These are phyloP conservation scores for Pythium aquatile DNA, from an alignment of 352 stramenopile genomes.

Conservation along the genomic window DNA sequence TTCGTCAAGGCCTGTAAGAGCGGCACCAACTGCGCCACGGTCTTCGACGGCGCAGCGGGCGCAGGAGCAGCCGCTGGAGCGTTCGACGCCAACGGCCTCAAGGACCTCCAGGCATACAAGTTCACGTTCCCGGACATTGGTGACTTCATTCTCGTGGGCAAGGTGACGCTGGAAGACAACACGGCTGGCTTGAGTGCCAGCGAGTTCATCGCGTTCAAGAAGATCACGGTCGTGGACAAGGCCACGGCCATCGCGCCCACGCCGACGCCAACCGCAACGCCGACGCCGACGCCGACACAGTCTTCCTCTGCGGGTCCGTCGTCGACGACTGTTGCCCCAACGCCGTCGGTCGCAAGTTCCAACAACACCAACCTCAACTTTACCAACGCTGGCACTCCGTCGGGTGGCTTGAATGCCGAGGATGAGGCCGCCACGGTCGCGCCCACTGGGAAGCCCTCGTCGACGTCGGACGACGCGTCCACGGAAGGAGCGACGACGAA, in stretches of 20 bases:
- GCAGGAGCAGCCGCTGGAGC: conserved; percentile 33
- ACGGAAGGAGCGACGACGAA: conserved; percentile 17
- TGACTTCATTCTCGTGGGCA: conserved; percentile 65
- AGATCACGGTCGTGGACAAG: conserved; percentile 57
- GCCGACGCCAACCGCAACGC: conserved; percentile 14
- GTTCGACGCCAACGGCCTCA: conserved; percentile 45
- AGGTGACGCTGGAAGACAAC: conserved; percentile 52
- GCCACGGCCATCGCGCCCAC: conserved; percentile 36
- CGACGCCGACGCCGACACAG: conserved; percentile 17
- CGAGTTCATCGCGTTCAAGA: conserved; percentile 71
- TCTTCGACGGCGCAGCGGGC: conserved; percentile 41
- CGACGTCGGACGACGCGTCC: conserved; percentile 1
- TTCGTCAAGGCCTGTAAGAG: conserved; percentile 57
- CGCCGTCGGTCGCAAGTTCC: conserved; percentile 6
- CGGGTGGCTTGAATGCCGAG: not conserved
- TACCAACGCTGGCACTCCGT: not conserved
- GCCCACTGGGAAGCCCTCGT: not conserved
- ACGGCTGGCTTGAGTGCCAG: conserved; percentile 44
- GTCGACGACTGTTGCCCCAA: conserved; percentile 19
- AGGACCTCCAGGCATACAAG: conserved; percentile 43
- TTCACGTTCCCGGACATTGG: conserved; percentile 51
- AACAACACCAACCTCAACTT: conserved; percentile 12
- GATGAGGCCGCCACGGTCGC: conserved; percentile 14
- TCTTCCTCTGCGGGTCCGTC: conserved; percentile 17
- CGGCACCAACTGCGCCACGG: conserved; percentile 62